These are phyloP conservation scores for Chaetomiaceae sp. DNA, from an alignment of 2,329 filamentous ascomycete genomes.

Conservation along the genomic window DNA sequence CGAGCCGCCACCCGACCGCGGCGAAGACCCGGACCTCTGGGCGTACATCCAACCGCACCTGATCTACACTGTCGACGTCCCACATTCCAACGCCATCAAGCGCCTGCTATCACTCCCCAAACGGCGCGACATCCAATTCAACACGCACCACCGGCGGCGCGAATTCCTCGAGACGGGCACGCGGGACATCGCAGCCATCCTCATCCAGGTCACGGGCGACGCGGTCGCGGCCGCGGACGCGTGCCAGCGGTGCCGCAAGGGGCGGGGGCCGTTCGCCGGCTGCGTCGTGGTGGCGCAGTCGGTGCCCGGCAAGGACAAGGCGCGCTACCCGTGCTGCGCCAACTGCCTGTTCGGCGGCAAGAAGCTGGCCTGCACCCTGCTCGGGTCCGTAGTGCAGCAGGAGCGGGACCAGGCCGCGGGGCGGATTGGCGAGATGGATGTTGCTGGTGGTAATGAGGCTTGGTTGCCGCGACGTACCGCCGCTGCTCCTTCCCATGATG, in stretches of 20 bases:
- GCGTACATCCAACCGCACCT: slow-evolving; percentile 24
- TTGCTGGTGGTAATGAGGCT: not conserved
- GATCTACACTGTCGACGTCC: slow-evolving; percentile 1
- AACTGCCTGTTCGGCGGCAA: slow-evolving; percentile 27
- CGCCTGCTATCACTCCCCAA: slow-evolving; percentile 24
- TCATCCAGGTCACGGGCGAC: slow-evolving; percentile 30
- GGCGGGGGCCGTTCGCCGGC: slow-evolving; percentile 23
- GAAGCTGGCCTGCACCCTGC: slow-evolving; percentile 19
- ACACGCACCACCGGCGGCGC: slow-evolving; percentile 11
- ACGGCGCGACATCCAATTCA: slow-evolving; percentile 25
- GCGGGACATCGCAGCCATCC: slow-evolving; percentile 25
- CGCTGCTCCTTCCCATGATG: not conserved
- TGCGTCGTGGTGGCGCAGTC: slow-evolving; percentile 23
- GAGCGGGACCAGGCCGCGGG: not conserved
- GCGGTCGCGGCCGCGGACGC: slow-evolving; percentile 2
- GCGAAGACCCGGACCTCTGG: slow-evolving; percentile 21
- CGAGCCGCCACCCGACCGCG: not conserved
- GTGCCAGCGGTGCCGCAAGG: slow-evolving; percentile 24
- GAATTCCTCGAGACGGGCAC: slow-evolving; percentile 16
- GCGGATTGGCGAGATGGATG: not conserved
- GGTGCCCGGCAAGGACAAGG: slow-evolving; percentile 10
- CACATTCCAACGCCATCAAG: slow-evolving; percentile 15
- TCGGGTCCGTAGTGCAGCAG: not conserved
- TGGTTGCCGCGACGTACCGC: too few relatives aligned
- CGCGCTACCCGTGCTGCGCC: slow-evolving; percentile 21